These are phyloP conservation scores for Camellia lanceoleosa DNA, from an alignment of 148 eudicot species.

Conservation along the genomic window DNA sequence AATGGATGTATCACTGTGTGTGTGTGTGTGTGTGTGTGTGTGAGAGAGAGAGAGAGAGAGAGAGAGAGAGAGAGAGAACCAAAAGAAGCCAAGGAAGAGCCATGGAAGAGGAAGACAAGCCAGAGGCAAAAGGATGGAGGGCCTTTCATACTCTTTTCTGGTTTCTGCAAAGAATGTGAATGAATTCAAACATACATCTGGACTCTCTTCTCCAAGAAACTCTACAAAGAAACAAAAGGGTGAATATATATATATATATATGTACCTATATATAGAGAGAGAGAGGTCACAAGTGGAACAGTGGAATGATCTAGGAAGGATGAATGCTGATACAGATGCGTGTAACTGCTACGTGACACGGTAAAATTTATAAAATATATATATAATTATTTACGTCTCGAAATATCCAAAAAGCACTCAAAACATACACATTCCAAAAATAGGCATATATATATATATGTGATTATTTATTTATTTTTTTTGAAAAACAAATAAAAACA, in stretches of 20 bases:
- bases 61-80: conserved; percentile 27
- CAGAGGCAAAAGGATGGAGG: conserved; percentile 7
- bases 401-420: too few relatives aligned
- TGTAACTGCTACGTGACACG: too few relatives aligned
- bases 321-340: too few relatives aligned
- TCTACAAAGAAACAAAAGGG: background rate
- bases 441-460: too few relatives aligned
- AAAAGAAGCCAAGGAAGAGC: conserved; percentile 13
- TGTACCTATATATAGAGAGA: background rate
- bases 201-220: background rate
- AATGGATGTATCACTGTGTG: too few relatives aligned
- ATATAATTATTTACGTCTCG: too few relatives aligned
- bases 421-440: too few relatives aligned
- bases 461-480: too few relatives aligned
- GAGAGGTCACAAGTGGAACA: background rate
- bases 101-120: conserved; percentile 6
- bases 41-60: conserved; percentile 5
- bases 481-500: too few relatives aligned
- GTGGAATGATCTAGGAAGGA: background rate
- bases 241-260: too few relatives aligned
- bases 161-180: conserved; percentile 12
- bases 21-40: background rate
- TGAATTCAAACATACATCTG: background rate
- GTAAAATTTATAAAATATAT: too few relatives aligned
- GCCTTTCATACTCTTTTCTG: conserved; percentile 10